These are phyloP conservation scores for Neurospora sp. DNA, from an alignment of 495 filamentous ascomycete species.

Conservation along the genomic window DNA sequence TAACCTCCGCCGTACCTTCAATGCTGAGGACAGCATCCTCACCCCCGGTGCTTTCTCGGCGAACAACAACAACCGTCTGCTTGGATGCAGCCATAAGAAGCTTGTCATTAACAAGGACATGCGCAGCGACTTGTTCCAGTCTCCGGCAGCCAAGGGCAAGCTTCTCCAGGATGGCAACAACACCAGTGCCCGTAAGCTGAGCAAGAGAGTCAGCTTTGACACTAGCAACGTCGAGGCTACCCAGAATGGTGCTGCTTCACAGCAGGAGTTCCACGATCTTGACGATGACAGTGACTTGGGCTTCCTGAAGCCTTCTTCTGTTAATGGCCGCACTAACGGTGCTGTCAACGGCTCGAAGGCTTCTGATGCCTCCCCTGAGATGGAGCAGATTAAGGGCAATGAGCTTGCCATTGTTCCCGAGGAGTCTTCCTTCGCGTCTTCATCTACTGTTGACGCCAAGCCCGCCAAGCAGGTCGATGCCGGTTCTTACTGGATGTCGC, in stretches of 20 bases:
- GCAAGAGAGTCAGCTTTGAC: conserved; percentile 88
- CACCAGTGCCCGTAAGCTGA: conserved; percentile 48
- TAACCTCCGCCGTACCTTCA: conserved; percentile 50
- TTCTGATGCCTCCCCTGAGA: conserved; percentile 46
- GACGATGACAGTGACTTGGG: conserved; percentile 50
- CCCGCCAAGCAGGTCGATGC: conserved; percentile 43
- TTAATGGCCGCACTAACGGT: conserved; percentile 27
- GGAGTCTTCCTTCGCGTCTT: conserved; percentile 38
- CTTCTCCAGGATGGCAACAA: conserved; percentile 25
- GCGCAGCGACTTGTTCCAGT: conserved; percentile 64
- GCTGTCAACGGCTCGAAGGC: conserved; percentile 35
- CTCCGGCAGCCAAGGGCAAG: conserved; percentile 36
- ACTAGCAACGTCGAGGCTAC: conserved; percentile 36
- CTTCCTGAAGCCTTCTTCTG: conserved; percentile 46
- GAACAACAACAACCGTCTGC: conserved; percentile 45
- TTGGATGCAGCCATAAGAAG: conserved; percentile 67
- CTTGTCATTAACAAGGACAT: conserved; percentile 82
- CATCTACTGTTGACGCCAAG: conserved; percentile 9
- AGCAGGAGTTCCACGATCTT: conserved; percentile 34
- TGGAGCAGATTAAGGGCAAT: conserved; percentile 62
- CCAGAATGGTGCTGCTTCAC: conserved; percentile 18
- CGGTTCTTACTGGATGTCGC: conserved; percentile 80
- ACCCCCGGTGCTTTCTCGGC: conserved; percentile 77
- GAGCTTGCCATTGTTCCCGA: conserved; percentile 75
- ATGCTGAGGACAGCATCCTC: conserved; percentile 66